phyloP scores from a whole-genome alignment of 2,329 filamentous ascomycete species.

The Xylaria sp. region DNA sequence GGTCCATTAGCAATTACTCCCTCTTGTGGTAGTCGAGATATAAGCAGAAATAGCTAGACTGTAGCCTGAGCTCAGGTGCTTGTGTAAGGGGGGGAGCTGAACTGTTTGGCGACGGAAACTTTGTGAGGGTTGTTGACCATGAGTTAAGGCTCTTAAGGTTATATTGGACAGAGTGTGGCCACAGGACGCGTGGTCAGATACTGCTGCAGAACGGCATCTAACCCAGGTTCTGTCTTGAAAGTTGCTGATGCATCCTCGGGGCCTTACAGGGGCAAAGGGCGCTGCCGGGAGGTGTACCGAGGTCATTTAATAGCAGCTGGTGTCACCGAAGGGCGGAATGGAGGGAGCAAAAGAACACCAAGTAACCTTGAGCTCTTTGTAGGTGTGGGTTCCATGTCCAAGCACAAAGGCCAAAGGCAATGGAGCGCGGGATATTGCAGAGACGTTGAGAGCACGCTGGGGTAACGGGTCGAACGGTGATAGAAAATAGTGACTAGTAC shows the following conservation, averaged over 20 bases:
- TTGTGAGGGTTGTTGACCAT: neutral
- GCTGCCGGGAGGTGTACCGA: slow-evolving; percentile 21
- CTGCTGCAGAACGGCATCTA: slow-evolving; percentile 13
- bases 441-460: neutral
- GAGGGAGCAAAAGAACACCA: slow-evolving; percentile 3
- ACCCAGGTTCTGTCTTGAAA: neutral
- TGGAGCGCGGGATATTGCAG: slow-evolving; percentile 21
- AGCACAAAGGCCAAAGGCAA: slow-evolving; percentile 21
- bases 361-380: slow-evolving; percentile 26
- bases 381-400: slow-evolving; percentile 23
- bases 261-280: neutral
- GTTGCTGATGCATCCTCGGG: slow-evolving; percentile 12
- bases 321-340: neutral
- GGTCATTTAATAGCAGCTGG: neutral
- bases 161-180: neutral
- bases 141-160: neutral
- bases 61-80: neutral
- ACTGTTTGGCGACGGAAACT: neutral
- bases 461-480: slow-evolving; percentile 12
- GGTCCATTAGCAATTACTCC: slow-evolving; percentile 49
- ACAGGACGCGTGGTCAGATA: slow-evolving; percentile 1
- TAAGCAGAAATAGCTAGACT: neutral
- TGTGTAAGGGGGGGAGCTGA: neutral
- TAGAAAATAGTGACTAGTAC: slow-evolving; percentile 52
- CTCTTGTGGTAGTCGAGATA: slow-evolving; percentile 25